Base-by-base conservation (phyloP, 129 eudicot species). In the Deinandra increscens region DNA sequence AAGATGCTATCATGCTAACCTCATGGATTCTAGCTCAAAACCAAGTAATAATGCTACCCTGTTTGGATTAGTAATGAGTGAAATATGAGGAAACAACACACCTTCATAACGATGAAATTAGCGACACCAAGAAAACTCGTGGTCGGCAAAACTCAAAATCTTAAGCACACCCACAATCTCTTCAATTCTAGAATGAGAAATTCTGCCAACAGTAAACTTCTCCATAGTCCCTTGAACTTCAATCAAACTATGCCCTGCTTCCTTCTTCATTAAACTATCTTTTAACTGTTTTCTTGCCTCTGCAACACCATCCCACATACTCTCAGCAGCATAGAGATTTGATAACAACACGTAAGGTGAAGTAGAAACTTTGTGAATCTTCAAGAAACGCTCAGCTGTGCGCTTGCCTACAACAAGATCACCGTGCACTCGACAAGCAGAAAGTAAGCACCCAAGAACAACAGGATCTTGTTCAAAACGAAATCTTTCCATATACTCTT, bases 311-410 rank as follows among this genome's bases (percentile, higher is more conserved):
- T 78, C 83, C 95, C 97, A 91, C 83, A 68, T 79, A 9, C 45
- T 73, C 77, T 87, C 88, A 15, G 85, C 81, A 56, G 97, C 97
- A 72, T 83, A 87, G 31, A 87, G 42, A 72, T 87, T 91, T 23
- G 97, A 85, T 68, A 87, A 76, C 36, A 91, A 71, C 41, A 85
- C 91, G 50, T 83, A 87, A 71, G 95, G 97, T 23, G 95, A 91
- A 68, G 85, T 81, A 42, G 91, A 79, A 74, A 83, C 53, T 60
- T 85, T 86, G 49, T 78, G 75, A 76, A 83, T 84, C 69, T 87
- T 46, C 69, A 85, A 63, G 61, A 90, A 76, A 46, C 81, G 81
- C 22, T 65, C 75, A 31, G 82, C 87, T 6, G 76, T 53, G 31
- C 86, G 79, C 65, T 87, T 80, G 42, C 97, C 95, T 29, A 65